Evolutionary conservation across 169 alveolate species (phyloP), one percentile per base, ranked within the genome.

Genomic region (Ichthyophthirius multifiliis): DNA sequence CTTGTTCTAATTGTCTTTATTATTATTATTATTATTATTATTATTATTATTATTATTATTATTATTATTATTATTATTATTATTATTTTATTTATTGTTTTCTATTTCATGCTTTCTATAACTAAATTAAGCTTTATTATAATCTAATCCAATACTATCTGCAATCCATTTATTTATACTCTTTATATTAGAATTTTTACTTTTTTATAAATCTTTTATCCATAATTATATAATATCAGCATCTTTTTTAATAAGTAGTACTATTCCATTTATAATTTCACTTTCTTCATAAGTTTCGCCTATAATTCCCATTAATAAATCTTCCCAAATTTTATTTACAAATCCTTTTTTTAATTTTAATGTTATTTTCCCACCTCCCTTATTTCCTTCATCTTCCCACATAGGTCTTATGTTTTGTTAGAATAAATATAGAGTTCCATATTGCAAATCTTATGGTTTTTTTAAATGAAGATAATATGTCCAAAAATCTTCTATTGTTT

Each of bases 361-460:
- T 43, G 79, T 77, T 78, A 90, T 88, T 86, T 91, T 87, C 34
- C 96, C 96, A 34, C 96, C 96, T 41, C 82, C 71, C 75, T 87
- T 86, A 83, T 92, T 92, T 6, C 83, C 85, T 64, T 82, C 88
- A 75, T 92, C 93, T 84, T 92, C 96, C 96, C 96, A 92, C 88
- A 84, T 83, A 35, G 96, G 96, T 41, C 83, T 77, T 6, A 89
- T 85, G 30, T 89, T 87, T 35, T 86, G 84, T 48, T 78, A 62
- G 32, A 89, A 89, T 16, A 92, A 34, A 84, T 87, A 93, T 71
- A 85, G 83, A 20, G 71, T 27, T 55, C 71, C 71, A 55, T 34
- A 55, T 55, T 55, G 31, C 39, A 55, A 55, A 18, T 55, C 71
- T 55, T 55, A 10, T 16, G 71, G 71, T 27, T 39, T 55, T 27